Conservation (phyloP, 2,329 filamentous ascomycete species). For the Trematosphaeria pertusa region DNA sequence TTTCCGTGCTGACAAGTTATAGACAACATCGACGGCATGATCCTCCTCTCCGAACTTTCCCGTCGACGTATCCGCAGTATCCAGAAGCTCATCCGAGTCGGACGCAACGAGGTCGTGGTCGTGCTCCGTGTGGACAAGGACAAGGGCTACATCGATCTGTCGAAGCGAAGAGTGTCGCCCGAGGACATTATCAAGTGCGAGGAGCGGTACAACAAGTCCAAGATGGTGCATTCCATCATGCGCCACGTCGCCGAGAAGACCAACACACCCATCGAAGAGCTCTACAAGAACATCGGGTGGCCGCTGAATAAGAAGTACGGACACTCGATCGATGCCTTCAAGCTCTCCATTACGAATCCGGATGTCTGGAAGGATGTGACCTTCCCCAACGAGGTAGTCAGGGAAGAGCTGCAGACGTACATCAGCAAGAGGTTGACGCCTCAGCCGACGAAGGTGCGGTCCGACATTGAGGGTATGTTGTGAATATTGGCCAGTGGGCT, state of each 20-base stretch:
- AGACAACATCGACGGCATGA: conserved; percentile 99
- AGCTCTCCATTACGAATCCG: conserved; percentile 97
- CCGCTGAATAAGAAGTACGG: conserved; percentile 97
- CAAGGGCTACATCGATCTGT: conserved; percentile 99
- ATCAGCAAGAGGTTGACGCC: conserved; percentile 97
- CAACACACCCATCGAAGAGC: conserved; percentile 86
- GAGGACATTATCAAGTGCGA: conserved; percentile 99
- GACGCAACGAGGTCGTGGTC: conserved; percentile 97
- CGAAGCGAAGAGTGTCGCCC: conserved; percentile 95
- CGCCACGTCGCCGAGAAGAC: conserved; percentile 98
- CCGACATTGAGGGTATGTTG: conserved; percentile 83
- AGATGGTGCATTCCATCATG: conserved; percentile 99
- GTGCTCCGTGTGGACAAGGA: conserved; percentile 99
- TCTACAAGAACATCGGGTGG: conserved; percentile 96
- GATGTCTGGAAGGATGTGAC: conserved; percentile 94
- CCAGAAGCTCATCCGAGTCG: conserved; percentile 97
- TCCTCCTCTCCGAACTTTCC: conserved; percentile 95
- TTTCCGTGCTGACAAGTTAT: conserved; percentile 9
- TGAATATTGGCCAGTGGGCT: conserved; percentile 51
- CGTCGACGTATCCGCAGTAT: conserved; percentile 98
- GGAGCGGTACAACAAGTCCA: conserved; percentile 99
- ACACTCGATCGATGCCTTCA: conserved; percentile 97
- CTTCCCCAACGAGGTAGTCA: conserved; percentile 85
- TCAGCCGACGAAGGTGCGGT: conserved; percentile 98
- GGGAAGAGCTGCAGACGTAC: conserved; percentile 90